These are phyloP conservation scores for Zizania latifolia DNA, from an alignment of 176 grass and related monocot genomes.

Conservation along the genomic window DNA sequence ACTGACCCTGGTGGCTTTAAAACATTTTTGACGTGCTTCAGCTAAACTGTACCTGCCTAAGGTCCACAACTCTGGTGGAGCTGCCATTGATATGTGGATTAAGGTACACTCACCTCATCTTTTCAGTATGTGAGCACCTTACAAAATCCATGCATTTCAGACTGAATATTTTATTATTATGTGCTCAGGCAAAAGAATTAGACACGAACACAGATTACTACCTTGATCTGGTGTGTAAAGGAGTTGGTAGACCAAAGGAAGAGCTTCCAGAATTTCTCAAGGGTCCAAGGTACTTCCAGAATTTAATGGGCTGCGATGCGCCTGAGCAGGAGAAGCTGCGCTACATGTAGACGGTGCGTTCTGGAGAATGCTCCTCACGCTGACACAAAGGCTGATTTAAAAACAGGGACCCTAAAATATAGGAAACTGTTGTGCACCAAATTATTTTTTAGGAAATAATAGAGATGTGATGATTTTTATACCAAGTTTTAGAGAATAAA, in stretches of 20 bases:
- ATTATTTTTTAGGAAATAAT: no score
- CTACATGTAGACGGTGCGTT: no score
- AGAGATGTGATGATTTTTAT: no score
- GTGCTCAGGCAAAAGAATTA: slow-evolving; percentile 68
- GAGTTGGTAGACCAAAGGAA: slow-evolving; percentile 66
- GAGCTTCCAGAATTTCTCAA: slow-evolving; percentile 66
- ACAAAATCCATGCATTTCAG: neutral
- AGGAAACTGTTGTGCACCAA: no score
- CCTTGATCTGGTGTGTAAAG: slow-evolving; percentile 54
- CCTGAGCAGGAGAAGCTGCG: slow-evolving; percentile 58
- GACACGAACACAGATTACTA: slow-evolving; percentile 76
- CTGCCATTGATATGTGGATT: slow-evolving; percentile 78
- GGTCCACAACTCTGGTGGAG: slow-evolving; percentile 64
- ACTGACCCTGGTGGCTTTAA: neutral
- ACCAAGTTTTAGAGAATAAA: no score
- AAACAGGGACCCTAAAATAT: no score
- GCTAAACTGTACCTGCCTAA: slow-evolving; percentile 71
- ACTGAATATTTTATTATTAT: neutral
- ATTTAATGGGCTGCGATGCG: no score
- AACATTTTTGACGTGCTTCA: slow-evolving; percentile 14
- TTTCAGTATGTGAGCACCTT: neutral
- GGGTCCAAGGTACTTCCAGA: slow-evolving; percentile 63
- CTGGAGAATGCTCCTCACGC: no score
- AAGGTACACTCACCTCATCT: slow-evolving; percentile 37
- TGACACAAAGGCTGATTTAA: no score